These are phyloP conservation scores for Cyphellophora europaea DNA, from an alignment of 2,329 filamentous ascomycete species.

Conservation along the genomic window DNA sequence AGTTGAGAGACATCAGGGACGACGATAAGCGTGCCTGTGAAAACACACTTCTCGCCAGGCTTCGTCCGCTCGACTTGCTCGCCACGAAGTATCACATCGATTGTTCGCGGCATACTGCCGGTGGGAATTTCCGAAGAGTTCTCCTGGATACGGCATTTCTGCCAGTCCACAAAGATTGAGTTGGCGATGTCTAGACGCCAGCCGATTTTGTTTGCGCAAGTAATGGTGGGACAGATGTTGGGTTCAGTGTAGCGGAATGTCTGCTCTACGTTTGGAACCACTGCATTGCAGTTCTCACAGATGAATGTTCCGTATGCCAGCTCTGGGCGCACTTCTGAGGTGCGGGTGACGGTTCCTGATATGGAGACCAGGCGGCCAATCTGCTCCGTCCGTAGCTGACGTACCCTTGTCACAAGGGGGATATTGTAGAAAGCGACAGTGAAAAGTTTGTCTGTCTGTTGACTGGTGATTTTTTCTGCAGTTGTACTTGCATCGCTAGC, in stretches of 20 bases:
- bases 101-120: constrained; percentile 94
- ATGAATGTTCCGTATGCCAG: constrained; percentile 85
- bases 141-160: constrained; percentile 95
- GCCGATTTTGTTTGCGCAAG: constrained; percentile 79
- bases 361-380: constrained; percentile 92
- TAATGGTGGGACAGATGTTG: constrained; percentile 82
- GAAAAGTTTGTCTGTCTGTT: constrained; percentile 96
- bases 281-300: constrained; percentile 77
- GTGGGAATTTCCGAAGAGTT: constrained; percentile 98
- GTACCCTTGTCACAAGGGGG: constrained; percentile 74
- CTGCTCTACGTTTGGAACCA: constrained; percentile 87
- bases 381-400: constrained; percentile 75
- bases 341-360: constrained; percentile 91
- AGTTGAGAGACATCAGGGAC: constrained; percentile 95
- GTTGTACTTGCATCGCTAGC: constrained; percentile 53
- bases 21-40: constrained; percentile 91
- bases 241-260: constrained; percentile 97
- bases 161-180: constrained; percentile 98
- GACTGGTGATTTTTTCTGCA: constrained; percentile 69
- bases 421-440: constrained; percentile 89
- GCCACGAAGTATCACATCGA: constrained; percentile 91
- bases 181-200: constrained; percentile 96
- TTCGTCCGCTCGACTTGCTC: constrained; percentile 97
- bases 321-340: constrained; percentile 92
- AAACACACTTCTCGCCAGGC: constrained; percentile 96